A percentile compares a stretch with the other conserved stretches of the same genome.
These are phyloP conservation scores for Platismatia glauca DNA, from an alignment of 495 filamentous ascomycete genomes.

Conservation along the genomic window DNA sequence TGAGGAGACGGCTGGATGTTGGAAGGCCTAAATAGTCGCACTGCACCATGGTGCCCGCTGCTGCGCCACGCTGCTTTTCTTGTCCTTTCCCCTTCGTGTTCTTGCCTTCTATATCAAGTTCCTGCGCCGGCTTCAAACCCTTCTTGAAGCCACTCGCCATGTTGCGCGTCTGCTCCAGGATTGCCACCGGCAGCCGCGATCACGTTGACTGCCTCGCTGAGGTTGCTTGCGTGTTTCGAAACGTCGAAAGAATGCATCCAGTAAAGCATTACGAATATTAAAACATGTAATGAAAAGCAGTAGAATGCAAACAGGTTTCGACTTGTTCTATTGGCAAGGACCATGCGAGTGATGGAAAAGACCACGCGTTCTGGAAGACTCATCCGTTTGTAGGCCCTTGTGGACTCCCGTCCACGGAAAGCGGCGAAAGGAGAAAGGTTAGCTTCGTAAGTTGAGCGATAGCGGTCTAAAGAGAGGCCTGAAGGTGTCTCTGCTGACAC, in stretches of 20 bases:
- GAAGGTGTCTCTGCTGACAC: slow-evolving; percentile 50
- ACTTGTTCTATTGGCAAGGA: slow-evolving; percentile 81
- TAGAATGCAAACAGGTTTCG: slow-evolving; percentile 94
- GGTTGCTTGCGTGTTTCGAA: slow-evolving; percentile 44
- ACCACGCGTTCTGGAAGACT: slow-evolving; percentile 80
- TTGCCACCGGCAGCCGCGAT: slow-evolving; percentile 36
- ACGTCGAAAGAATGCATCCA: slow-evolving; percentile 63
- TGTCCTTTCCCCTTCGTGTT: neutral
- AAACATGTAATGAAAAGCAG: slow-evolving; percentile 76
- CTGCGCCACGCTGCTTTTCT: neutral
- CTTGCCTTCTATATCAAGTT: slow-evolving; percentile 2
- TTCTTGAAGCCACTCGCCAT: slow-evolving; percentile 55
- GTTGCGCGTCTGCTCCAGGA: slow-evolving; percentile 35
- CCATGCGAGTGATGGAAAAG: slow-evolving; percentile 82
- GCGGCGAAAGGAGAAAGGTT: slow-evolving; percentile 93
- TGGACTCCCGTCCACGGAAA: slow-evolving; percentile 84
- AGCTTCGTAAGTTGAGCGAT: slow-evolving; percentile 87
- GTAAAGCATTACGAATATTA: slow-evolving; percentile 80
- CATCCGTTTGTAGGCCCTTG: slow-evolving; percentile 92
- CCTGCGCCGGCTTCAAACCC: slow-evolving; percentile 35
- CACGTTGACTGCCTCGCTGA: slow-evolving; percentile 31
- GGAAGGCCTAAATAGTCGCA: neutral
- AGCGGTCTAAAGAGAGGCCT: slow-evolving; percentile 70
- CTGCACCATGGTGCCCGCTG: neutral
- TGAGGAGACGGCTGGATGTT: neutral